These are phyloP conservation scores for Tuber indicum DNA, from an alignment of 495 filamentous ascomycete species.

Conservation along the genomic window DNA sequence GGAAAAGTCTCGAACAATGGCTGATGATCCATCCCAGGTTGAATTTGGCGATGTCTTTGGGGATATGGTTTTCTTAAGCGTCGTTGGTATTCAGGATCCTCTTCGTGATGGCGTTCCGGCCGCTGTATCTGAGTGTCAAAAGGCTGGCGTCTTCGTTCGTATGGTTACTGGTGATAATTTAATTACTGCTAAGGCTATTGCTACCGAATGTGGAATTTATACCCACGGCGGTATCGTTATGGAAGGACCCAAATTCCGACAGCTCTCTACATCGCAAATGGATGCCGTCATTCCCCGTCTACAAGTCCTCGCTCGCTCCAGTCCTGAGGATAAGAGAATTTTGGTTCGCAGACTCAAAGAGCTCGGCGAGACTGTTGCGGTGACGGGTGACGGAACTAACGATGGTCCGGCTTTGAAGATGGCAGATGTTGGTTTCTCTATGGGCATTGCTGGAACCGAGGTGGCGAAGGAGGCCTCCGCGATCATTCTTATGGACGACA, in stretches of 20 bases:
- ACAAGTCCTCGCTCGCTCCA: conserved; percentile 78
- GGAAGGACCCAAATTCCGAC: conserved; percentile 75
- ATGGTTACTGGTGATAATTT: conserved; percentile 93
- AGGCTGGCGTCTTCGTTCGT: conserved; percentile 74
- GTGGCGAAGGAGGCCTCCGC: conserved; percentile 91
- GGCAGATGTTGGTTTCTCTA: conserved; percentile 85
- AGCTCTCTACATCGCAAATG: conserved; percentile 61
- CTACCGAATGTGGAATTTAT: conserved; percentile 74
- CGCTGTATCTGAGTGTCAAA: conserved; percentile 65
- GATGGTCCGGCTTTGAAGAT: conserved; percentile 82
- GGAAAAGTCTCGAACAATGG: conserved; percentile 48
- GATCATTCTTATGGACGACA: conserved; percentile 90
- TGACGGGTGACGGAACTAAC: conserved; percentile 90
- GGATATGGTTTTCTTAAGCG: conserved; percentile 59
- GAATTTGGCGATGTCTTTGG: conserved; percentile 63
- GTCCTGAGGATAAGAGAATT: conserved; percentile 75
- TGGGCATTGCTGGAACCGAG: conserved; percentile 86
- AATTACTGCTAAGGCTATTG: conserved; percentile 78
- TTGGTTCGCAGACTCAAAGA: conserved; percentile 75
- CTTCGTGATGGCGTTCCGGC: conserved; percentile 65
- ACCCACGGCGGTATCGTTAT: conserved; percentile 68
- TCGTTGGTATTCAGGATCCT: conserved; percentile 76
- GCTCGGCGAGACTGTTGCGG: conserved; percentile 82
- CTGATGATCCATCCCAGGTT: conserved; percentile 55
- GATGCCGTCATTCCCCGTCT: conserved; percentile 63